These are phyloP conservation scores for Sanguinoderma infundibulare DNA, from an alignment of 1,284 basidiomycete genomes.

Conservation along the genomic window DNA sequence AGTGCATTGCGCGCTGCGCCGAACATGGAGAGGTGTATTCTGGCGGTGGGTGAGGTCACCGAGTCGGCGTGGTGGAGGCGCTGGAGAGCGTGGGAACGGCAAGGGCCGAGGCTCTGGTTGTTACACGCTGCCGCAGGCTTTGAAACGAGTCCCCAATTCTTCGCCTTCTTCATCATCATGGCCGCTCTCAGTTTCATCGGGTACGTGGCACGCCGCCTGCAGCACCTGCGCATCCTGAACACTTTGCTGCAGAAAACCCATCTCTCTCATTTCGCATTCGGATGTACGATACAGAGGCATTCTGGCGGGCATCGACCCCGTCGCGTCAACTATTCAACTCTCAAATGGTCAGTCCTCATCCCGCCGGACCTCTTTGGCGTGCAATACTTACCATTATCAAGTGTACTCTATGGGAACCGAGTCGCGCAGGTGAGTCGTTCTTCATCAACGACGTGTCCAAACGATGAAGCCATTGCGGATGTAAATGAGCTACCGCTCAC, in stretches of 20 bases:
- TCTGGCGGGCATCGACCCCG: slow-evolving; percentile 83
- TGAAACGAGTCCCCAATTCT: slow-evolving; percentile 15
- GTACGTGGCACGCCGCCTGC: slow-evolving; percentile 39
- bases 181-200: slow-evolving; percentile 72
- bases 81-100: slow-evolving; percentile 24
- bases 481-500: slow-evolving; percentile 58
- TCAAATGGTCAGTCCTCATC: slow-evolving; percentile 68
- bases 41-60: slow-evolving; percentile 3
- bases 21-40: slow-evolving; percentile 27
- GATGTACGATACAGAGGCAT: slow-evolving; percentile 91
- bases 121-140: slow-evolving; percentile 24
- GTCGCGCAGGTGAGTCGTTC: slow-evolving; percentile 70
- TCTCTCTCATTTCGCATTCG: slow-evolving; percentile 88
- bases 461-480: slow-evolving; percentile 66
- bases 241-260: slow-evolving; percentile 68
- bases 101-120: slow-evolving; percentile 19
- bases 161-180: slow-evolving; percentile 45
- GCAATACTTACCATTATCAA: slow-evolving; percentile 33
- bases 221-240: slow-evolving; percentile 23
- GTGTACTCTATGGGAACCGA: slow-evolving; percentile 92
- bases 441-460: slow-evolving; percentile 3
- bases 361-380: slow-evolving; percentile 1
- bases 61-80: not conserved
- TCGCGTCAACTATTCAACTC: slow-evolving; percentile 83
- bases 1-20: slow-evolving; percentile 23